phyloP scores from a whole-genome alignment of 352 stramenopile species.

The Phytophthora chlamydospora region DNA sequence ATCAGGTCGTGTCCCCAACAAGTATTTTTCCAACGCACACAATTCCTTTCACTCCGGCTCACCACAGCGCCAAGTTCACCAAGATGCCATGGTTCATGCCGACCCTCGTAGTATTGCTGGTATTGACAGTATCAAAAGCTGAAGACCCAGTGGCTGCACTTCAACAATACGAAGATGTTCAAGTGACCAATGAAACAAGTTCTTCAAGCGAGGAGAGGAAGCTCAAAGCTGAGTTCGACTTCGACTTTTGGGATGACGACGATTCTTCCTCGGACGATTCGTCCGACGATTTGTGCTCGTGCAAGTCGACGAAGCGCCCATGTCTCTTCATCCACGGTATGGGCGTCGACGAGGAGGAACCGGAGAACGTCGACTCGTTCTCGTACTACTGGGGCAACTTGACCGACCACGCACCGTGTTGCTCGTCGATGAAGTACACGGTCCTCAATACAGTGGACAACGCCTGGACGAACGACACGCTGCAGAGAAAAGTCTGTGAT shows the following conservation, averaged over 20 bases:
- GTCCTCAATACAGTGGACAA: constrained; percentile 17
- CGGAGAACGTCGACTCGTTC: constrained; percentile 14
- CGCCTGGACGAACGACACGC: constrained; percentile 14
- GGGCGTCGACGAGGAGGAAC: constrained; percentile 14
- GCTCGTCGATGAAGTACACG: constrained; percentile 23
- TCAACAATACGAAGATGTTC: no score
- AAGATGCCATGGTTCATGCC: no score
- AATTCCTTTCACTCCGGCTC: no score
- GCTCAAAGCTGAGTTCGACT: constrained; percentile 11
- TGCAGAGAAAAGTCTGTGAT: constrained; percentile 25
- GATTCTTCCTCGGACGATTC: constrained; percentile 5
- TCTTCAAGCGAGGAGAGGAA: constrained; percentile 9
- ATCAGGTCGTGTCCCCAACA: no score
- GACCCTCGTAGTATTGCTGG: no score
- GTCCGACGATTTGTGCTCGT: constrained; percentile 9
- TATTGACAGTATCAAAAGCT: no score
- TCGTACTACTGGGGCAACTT: constrained; percentile 28
- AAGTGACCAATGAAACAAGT: no score
- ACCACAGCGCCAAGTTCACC: no score
- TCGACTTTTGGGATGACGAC: constrained; percentile 8
- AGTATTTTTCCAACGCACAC: no score
- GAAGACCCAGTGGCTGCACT: no score
- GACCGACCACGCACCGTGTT: constrained; percentile 25
- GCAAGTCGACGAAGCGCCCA: constrained; percentile 19
- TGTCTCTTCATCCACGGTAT: constrained; percentile 31